These are phyloP conservation scores for Ilyonectria robusta DNA, from an alignment of 2,329 filamentous ascomycete species.

Conservation along the genomic window DNA sequence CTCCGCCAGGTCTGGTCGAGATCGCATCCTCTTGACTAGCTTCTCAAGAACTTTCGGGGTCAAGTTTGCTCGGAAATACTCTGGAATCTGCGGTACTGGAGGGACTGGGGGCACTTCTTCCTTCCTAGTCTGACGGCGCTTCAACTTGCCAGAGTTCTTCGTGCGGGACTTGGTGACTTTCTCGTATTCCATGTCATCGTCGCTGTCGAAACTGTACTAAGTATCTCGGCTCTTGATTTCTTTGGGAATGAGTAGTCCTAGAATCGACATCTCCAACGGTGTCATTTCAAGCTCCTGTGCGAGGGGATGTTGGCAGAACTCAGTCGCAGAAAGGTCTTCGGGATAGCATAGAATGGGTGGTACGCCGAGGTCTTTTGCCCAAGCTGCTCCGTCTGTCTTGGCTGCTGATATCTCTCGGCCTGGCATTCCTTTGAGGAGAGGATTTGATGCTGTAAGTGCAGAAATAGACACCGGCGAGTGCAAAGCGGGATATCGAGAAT, in stretches of 20 bases:
- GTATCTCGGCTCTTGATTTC: constrained; percentile 52
- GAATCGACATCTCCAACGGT: constrained; percentile 46
- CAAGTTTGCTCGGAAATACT: constrained; percentile 42
- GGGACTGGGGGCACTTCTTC: constrained; percentile 44
- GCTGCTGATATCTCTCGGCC: constrained; percentile 56
- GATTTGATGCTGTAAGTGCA: constrained; percentile 53
- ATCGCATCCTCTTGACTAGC: constrained; percentile 47
- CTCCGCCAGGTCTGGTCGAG: constrained; percentile 36
- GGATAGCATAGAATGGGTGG: constrained; percentile 53
- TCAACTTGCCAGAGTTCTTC: constrained; percentile 24
- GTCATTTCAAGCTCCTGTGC: constrained; percentile 49
- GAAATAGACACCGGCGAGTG: constrained; percentile 8
- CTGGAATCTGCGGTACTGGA: constrained; percentile 52
- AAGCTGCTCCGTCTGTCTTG: constrained; percentile 55
- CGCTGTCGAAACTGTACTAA: constrained; percentile 57
- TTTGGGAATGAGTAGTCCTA: constrained; percentile 54
- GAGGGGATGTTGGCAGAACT: constrained; percentile 56
- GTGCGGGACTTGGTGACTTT: neutral
- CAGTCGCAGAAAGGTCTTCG: constrained; percentile 51
- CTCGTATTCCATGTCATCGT: constrained; percentile 46
- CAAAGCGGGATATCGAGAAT: constrained; percentile 11
- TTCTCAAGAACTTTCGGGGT: constrained; percentile 47
- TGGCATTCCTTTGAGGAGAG: constrained; percentile 58
- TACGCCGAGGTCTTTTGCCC: constrained; percentile 50
- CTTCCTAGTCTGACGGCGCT: constrained; percentile 18